Base-by-base conservation (phyloP, 495 filamentous ascomycete species). In the Saxispiralis lemnorum region DNA sequence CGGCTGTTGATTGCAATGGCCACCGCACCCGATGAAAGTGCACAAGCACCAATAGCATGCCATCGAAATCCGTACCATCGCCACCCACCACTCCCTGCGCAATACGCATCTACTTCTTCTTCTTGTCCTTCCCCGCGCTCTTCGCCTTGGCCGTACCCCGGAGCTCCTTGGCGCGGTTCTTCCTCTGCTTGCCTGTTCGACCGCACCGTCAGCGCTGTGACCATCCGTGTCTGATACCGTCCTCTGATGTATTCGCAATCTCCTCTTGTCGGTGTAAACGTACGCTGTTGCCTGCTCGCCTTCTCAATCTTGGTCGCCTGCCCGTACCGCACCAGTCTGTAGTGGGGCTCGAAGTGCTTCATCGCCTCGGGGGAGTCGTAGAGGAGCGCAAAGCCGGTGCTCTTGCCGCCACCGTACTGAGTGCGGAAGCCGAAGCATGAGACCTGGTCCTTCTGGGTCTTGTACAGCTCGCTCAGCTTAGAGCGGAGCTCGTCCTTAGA, bases 281-380 rank as follows among this genome's bases (percentile, higher is more conserved):
- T 89, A 97, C 89, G 86, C 67, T 99, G 92, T 70, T 99, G 89
- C 72, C 92, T 77, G 70, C 76, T 82, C 52, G 92, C 71, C 71
- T 84, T 84, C 79, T 99, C 92, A 63, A 86, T 72, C 83, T 96
- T 96, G 58, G 61, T 66, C 51, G 83, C 87, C 48, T 79, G 72
- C 57, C 89, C 89, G 63, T 92, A 79, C 56, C 92, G 77, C 66
- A 96, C 77, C 47, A 93, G 75, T 64, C 89, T 77, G 79, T 93
- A 96, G 68, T 81, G 81, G 56, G 92, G 92, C 80, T 99, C 92
- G 67, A 96, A 99, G 70, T 95, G 94, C 82, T 95, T 96, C 76
- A 96, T 75, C 56, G 83, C 83, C 73, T 96, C 92, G 54, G 73
- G 68, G 55, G 81, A 88, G 64, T 99, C 92, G 75, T 99, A 99